phyloP scores from a whole-genome alignment of 2,329 filamentous ascomycete genomes.

The Tolypocladium amazonense region DNA sequence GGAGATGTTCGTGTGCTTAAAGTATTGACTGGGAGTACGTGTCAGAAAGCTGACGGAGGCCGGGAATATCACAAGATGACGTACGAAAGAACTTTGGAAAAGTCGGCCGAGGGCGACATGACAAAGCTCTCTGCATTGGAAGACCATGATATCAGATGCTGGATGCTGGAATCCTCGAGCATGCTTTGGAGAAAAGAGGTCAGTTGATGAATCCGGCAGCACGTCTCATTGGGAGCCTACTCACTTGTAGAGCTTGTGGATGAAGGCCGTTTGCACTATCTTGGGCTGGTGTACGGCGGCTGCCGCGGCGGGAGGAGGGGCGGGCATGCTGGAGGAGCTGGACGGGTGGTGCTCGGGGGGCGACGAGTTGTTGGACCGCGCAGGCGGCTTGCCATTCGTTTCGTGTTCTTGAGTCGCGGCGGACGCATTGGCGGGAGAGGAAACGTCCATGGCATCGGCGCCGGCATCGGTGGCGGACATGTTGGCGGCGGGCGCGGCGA shows the following conservation, averaged over 20 bases:
- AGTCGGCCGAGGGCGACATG: constrained; percentile 95
- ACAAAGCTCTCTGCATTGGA: constrained; percentile 92
- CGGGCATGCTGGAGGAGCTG: constrained; percentile 34
- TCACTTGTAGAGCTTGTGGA: constrained; percentile 98
- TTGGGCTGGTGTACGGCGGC: constrained; percentile 86
- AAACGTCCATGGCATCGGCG: constrained; percentile 53
- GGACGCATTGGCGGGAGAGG: constrained; percentile 37
- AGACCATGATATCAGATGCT: constrained; percentile 96
- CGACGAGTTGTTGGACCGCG: constrained; percentile 25
- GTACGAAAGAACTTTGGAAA: constrained; percentile 95
- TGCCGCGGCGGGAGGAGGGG: constrained; percentile 46
- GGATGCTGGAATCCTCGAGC: constrained; percentile 87
- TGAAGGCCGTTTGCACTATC: constrained; percentile 96
- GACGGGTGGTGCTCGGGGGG: constrained; percentile 24
- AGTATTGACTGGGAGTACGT: constrained; percentile 67
- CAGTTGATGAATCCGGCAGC: background rate
- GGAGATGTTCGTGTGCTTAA: constrained; percentile 98
- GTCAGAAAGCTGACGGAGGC: background rate
- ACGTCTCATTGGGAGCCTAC: constrained; percentile 14
- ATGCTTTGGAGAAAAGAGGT: constrained; percentile 52
- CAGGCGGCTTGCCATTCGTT: constrained; percentile 22
- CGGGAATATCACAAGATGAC: constrained; percentile 23
- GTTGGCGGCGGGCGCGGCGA: constrained; percentile 45
- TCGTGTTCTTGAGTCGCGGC: constrained; percentile 32
- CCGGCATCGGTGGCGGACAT: constrained; percentile 47